A percentile compares a stretch with the other conserved stretches of the same genome.
Conservation (phyloP, 441 rosid species). For the Brassica hybrid region DNA sequence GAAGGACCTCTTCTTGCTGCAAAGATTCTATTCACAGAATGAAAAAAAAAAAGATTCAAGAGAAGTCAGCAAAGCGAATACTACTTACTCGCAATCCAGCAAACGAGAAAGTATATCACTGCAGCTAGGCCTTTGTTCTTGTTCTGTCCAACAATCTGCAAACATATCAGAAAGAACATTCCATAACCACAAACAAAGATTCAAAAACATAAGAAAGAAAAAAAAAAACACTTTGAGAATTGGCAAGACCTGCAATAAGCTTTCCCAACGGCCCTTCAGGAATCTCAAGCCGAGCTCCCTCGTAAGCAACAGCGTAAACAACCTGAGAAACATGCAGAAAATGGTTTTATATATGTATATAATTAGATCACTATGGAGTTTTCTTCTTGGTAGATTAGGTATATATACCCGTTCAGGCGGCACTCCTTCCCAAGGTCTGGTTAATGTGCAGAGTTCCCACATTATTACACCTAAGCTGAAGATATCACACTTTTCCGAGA, state of each 20-base stretch:
- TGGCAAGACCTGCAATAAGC: slow-evolving; percentile 73
- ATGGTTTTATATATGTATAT: neutral
- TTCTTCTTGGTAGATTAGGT: neutral
- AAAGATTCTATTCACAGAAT: slow-evolving; percentile 39
- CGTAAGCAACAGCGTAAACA: slow-evolving; percentile 54
- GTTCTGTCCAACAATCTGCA: slow-evolving; percentile 92
- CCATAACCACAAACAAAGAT: slow-evolving; percentile 6
- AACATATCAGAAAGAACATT: neutral
- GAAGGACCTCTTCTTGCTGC: slow-evolving; percentile 32
- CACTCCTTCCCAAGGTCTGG: slow-evolving; percentile 83
- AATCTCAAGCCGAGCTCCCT: slow-evolving; percentile 83
- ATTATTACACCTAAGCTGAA: slow-evolving; percentile 95
- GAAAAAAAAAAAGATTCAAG: slow-evolving; percentile 17
- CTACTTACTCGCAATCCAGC: slow-evolving; percentile 67
- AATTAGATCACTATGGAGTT: no score
- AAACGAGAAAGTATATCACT: slow-evolving; percentile 82
- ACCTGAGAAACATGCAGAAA: slow-evolving; percentile 38
- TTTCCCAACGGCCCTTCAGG: slow-evolving; percentile 88
- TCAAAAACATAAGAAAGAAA: slow-evolving; percentile 33
- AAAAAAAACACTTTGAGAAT: neutral
- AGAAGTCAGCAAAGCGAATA: slow-evolving; percentile 61
- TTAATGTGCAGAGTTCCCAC: slow-evolving; percentile 73
- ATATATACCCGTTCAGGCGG: no score
- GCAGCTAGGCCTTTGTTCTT: slow-evolving; percentile 84
- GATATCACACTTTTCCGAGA: slow-evolving; percentile 91